Evolutionary conservation across 345 rosid genomes (phyloP), one percentile per base, ranked within the genome.

Genomic region (Camelina sativa): DNA sequence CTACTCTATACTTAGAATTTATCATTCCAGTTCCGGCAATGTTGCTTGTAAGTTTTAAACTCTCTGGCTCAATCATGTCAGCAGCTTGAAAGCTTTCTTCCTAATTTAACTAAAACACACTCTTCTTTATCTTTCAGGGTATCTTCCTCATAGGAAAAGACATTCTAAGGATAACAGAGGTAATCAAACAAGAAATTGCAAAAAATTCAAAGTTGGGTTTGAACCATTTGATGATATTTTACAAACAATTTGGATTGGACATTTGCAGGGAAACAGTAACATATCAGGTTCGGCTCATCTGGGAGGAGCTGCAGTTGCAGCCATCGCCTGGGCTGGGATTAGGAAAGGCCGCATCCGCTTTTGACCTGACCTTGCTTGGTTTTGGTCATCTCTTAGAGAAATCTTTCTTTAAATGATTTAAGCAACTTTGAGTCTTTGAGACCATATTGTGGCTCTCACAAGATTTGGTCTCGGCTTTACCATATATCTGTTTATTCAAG

Each of bases 301-400:
- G 81, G 99, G 97, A 17, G 99, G 99, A 71, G 97, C 89, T 11
- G 97, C 90, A 40, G 97, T 92, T 82, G 97, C 94, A 20, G 97
- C 88, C 35, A 30, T 95, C 22, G 88, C 90, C 50, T 95, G 91
- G 93, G 84, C 84, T 55, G 80, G 86, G 67, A 74, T 90, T 8
- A 83, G 84, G 81, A 83, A 77, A 72, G 89, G 97, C 56, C 87
- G 90, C 1, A 78, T 90, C 76, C 62, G 75, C 48, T 63, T 38
- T 17, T 46, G 44, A 55, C 60, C 44, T 44, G 23, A 17, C 60
- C 57, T 37, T 54, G 32, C 47, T 25, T 77, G 66, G 62, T 59
- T 57, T 6, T 62, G 57, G 71, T 62, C 75, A 34, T 23, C 43
- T 28, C 34, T 54, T 48, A 67, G 55, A 74, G 71, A 58, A 11